Evolutionary conservation across 139 green algal genomes (phyloP).

Genomic region (Tetratostichococcus sp.): DNA sequence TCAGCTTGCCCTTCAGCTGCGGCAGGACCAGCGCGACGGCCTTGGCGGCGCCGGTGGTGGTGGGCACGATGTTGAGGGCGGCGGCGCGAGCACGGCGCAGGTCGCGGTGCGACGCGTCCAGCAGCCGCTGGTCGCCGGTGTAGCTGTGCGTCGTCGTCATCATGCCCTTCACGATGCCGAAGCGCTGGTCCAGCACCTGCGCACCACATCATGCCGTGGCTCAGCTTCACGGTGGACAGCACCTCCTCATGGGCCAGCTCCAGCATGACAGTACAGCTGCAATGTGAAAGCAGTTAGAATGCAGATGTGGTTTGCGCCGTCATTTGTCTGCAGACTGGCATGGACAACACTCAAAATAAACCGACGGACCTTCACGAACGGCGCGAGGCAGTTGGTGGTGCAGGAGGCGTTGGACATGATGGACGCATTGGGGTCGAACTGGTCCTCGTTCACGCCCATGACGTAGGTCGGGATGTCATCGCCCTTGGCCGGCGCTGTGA

Average conservation of each 20-base stretch:
- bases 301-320: too few relatives aligned
- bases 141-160: slow-evolving; percentile 99
- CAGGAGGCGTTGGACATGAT: slow-evolving; percentile 98
- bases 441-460: slow-evolving; percentile 89
- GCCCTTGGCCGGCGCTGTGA: slow-evolving; percentile 98
- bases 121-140: slow-evolving; percentile 97
- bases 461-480: slow-evolving; percentile 97
- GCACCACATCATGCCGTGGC: too few relatives aligned
- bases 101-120: slow-evolving; percentile 97
- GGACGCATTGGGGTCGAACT: slow-evolving; percentile 85
- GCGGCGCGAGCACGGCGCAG: slow-evolving; percentile 93
- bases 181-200: slow-evolving; percentile 96
- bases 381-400: slow-evolving; percentile 99
- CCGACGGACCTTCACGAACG: slow-evolving; percentile 97
- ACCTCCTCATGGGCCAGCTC: too few relatives aligned
- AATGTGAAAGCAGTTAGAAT: too few relatives aligned
- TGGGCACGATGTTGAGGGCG: slow-evolving; percentile 98
- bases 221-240: too few relatives aligned
- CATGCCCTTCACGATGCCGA: slow-evolving; percentile 98
- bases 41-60: slow-evolving; percentile 98
- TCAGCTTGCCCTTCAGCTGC: slow-evolving; percentile 90
- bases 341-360: too few relatives aligned
- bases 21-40: slow-evolving; percentile 95
- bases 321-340: too few relatives aligned
- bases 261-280: too few relatives aligned